Evolutionary conservation across 176 grass and related monocot genomes (phyloP), one percentile per base, ranked within the genome.

Genomic region (Poa annua): DNA sequence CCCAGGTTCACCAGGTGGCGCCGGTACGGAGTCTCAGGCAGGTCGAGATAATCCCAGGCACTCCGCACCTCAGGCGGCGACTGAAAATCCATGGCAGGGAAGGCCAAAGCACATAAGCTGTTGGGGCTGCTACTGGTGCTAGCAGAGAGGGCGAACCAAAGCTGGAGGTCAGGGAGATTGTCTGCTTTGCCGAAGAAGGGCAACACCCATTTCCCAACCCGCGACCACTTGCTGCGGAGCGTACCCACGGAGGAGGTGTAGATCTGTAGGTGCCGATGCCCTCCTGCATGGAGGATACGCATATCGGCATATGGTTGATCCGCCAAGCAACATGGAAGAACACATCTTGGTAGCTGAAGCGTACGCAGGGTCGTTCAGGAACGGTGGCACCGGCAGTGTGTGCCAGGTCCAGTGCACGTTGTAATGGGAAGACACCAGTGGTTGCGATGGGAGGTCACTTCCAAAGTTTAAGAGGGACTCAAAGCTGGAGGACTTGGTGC

Each of bases 181-280:
- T 70, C 36, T 3, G 66, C 66, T 42, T 70, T 70, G 66, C 66
- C 66, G 5, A 4, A 70, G 66, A 70, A 70, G 38, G 66, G 66
- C 19, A 42, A 20, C 36, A 21, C 66, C 66, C 20, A 42, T 38
- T 20, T 70, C 36, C 66, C 66, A 22, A 39, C 10, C 66, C 2
- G 9, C 10, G 66, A 70, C 66, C 66, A 70, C 19, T 7, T 0
- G 1, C 1, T 6, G 17, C 19, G 29, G 29, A 29, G 29, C 29
- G 1, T 29, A 29, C 2, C 29, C 29, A 1, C 2, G 29, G 29
- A 29, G 29, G 29, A 29, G 19, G 36, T 22, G 38, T 69, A 69
- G 66, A 19, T 69, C n/a, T n/a, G 19, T 69, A 69, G 66, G 36
- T 69, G 36, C 66, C 66, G 19, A 42, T 42, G 36, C 66, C 66